Base-by-base conservation (phyloP, 1,284 basidiomycete genomes). In the Fomitopsis schrenkii region DNA sequence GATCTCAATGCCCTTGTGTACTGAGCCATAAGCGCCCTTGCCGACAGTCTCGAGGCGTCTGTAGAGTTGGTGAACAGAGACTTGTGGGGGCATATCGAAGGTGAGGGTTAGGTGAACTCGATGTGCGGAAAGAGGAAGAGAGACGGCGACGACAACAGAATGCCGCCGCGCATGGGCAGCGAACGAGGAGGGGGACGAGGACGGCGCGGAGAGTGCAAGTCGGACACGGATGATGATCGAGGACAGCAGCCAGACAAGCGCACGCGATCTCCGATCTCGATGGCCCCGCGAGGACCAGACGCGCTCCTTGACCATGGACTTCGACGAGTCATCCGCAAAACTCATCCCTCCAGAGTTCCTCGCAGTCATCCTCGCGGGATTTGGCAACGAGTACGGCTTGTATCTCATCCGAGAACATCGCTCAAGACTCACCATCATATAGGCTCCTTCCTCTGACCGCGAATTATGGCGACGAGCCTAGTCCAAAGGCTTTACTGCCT, bases 21-120 rank as follows among this genome's bases (percentile, higher is more conserved):
- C 95, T 8, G 94, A 94, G 56, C 95, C 95, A 76, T 96, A 97
- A 6, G 94, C 93, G 63, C 95, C 95, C 76, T 94, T 95, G n/a
- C 95, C 95, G 44, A 86, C 77, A 50, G 84, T 83, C 66, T 88
- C 84, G 30, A 85, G 78, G 69, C 83, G 80, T 72, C 79, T 73
- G 69, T 79, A 82, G 59, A 81, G 74, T 64, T 80, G 77, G 64
- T 77, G 77, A 22, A 79, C 77, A 54, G 75, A 75, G 36, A 67
- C 72, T 22, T 59, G 66, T 1, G 66, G 64, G 60, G 53, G 56
- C 58, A 59, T 45, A 26, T n/a, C 15, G 35, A 36, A 55, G n/a
- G 42, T 28, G 38, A n/a, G 4, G 48, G 22, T 19, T 38, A 35
- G 1, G 52, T 54, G 33, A 12, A 26, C 22, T 30, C 15, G 46